phyloP scores from a whole-genome alignment of 2,329 filamentous ascomycete species.

The Penicillium sp. region DNA sequence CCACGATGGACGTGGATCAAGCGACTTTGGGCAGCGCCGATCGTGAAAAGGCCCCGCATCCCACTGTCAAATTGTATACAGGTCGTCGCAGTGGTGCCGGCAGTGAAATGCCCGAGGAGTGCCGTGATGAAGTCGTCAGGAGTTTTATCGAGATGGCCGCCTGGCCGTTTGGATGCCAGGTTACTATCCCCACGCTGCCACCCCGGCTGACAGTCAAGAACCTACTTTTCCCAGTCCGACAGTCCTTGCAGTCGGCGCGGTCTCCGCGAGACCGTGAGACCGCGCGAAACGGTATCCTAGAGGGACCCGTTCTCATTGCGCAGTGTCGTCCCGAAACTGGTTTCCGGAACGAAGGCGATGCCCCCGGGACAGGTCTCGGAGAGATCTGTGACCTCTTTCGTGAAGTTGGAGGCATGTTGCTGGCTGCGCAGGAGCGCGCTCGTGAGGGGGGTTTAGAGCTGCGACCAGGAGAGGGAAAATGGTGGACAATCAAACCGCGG shows the following conservation, averaged over 20 bases:
- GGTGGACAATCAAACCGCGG: conserved; percentile 59
- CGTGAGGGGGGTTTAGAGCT: conserved; percentile 54
- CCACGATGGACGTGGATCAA: conserved; percentile 29
- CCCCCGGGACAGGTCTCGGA: conserved; percentile 31
- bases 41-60: conserved; percentile 2
- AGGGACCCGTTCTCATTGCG: conserved; percentile 59
- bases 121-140: conserved; percentile 57
- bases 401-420: conserved; percentile 58
- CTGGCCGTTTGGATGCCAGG: conserved; percentile 59
- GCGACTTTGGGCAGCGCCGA: background rate
- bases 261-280: conserved; percentile 53
- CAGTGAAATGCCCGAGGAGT: conserved; percentile 58
- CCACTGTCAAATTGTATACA: conserved; percentile 48
- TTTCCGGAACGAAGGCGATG: conserved; percentile 46
- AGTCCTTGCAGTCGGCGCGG: conserved; percentile 56
- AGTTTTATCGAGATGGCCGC: conserved; percentile 59
- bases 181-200: conserved; percentile 48
- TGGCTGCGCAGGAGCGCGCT: conserved; percentile 61
- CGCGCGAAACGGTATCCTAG: conserved; percentile 56
- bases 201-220: conserved; percentile 51
- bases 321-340: conserved; percentile 57
- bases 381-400: conserved; percentile 56
- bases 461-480: conserved; percentile 56
- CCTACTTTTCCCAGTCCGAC: conserved; percentile 58
- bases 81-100: conserved; percentile 60